Conservation (phyloP, 2,329 filamentous ascomycete species). For the Apiospora hydei region DNA sequence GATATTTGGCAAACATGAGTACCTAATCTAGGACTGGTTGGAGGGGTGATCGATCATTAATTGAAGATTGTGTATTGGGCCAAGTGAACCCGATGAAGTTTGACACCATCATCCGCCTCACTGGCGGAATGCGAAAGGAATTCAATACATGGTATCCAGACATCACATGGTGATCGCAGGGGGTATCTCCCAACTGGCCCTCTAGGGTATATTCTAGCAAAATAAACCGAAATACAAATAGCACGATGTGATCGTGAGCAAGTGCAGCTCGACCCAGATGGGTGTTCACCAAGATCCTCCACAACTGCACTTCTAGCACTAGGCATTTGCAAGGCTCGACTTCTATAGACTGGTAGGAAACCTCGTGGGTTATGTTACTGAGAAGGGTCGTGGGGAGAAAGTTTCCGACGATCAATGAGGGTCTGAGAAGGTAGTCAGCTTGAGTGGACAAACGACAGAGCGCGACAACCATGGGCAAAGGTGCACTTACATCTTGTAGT, state of each 20-base stretch:
- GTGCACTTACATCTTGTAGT: constrained; percentile 86
- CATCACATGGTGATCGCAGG: neutral
- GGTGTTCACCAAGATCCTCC: neutral
- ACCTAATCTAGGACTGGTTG: neutral
- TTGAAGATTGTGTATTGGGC: neutral
- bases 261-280: neutral
- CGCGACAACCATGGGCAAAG: neutral
- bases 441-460: constrained; percentile 36
- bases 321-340: neutral
- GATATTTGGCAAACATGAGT: neutral
- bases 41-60: neutral
- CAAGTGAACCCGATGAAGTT: neutral
- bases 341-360: neutral
- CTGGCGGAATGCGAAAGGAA: neutral
- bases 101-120: neutral
- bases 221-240: neutral
- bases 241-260: neutral
- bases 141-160: neutral
- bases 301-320: neutral
- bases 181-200: constrained; percentile 14
- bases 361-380: constrained; percentile 37
- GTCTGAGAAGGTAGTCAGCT: constrained; percentile 60
- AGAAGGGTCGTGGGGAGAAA: constrained; percentile 82
- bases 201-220: constrained; percentile 19
- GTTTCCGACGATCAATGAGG: constrained; percentile 94